Evolutionary conservation across 2,329 filamentous ascomycete species (phyloP).

Genomic region (Fusarium xylarioides): DNA sequence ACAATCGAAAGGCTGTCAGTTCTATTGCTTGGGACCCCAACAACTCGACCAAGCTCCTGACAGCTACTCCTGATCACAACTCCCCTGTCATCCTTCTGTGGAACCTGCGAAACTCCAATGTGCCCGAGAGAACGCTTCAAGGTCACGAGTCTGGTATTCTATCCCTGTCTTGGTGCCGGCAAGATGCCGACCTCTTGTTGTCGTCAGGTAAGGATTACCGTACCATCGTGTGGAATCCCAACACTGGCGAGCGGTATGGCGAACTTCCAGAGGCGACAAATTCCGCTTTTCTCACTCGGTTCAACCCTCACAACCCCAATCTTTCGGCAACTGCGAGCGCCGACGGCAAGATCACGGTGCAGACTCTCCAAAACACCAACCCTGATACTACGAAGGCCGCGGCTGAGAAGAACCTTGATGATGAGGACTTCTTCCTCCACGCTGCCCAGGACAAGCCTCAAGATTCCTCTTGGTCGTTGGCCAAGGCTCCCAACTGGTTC

Average conservation of each 20-base stretch:
- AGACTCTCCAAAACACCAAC: conserved; percentile 94
- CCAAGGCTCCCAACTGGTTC: conserved; percentile 89
- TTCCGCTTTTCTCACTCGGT: conserved; percentile 96
- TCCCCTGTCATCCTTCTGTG: conserved; percentile 90
- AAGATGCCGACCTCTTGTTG: conserved; percentile 87
- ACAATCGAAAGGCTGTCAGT: conserved; percentile 92
- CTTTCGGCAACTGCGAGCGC: conserved; percentile 96
- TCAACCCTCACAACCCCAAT: conserved; percentile 92
- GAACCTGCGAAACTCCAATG: conserved; percentile 96
- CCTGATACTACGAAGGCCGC: conserved; percentile 73
- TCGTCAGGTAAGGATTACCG: conserved; percentile 97
- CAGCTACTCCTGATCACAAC: conserved; percentile 88
- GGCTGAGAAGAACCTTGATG: conserved; percentile 77
- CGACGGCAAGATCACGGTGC: conserved; percentile 93
- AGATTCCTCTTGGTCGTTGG: conserved; percentile 85
- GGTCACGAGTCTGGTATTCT: conserved; percentile 96
- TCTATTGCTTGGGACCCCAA: conserved; percentile 97
- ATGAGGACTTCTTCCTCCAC: conserved; percentile 96
- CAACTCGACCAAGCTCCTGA: conserved; percentile 92
- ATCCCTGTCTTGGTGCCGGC: conserved; percentile 93
- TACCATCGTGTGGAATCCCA: conserved; percentile 95
- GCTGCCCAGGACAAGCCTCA: conserved; percentile 93
- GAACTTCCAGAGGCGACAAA: conserved; percentile 99
- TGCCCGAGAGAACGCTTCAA: conserved; percentile 85
- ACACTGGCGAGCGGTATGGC: conserved; percentile 85